A percentile compares a stretch with the other conserved stretches of the same genome.
Evolutionary conservation across 345 rosid species (phyloP).

Genomic region (Syzygium oleosum): DNA sequence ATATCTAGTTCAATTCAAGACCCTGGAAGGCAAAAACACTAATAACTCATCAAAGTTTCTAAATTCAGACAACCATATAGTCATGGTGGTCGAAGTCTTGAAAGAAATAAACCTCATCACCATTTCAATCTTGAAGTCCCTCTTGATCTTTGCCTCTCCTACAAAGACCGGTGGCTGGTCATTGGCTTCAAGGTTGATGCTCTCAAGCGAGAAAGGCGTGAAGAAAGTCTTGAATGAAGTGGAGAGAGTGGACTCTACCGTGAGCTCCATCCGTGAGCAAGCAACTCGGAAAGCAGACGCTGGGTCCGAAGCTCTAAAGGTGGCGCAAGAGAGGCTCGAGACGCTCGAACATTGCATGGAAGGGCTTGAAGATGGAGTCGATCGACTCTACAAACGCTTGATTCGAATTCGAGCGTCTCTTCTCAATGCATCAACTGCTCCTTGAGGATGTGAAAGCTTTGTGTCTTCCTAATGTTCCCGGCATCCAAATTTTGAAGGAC

Average conservation of each 20-base stretch:
- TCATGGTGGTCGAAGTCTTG: constrained; percentile 8
- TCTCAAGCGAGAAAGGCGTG: constrained; percentile 8
- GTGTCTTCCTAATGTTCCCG: constrained; percentile 7
- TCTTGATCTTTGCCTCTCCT: constrained; percentile 32
- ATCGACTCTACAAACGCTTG: constrained; percentile 39
- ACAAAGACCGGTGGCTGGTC: constrained; percentile 31
- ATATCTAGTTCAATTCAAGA: constrained; percentile 31
- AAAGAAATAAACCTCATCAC: constrained; percentile 30
- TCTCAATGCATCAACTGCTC: constrained; percentile 18
- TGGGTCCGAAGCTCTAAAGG: constrained; percentile 16
- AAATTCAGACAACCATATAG: constrained; percentile 10
- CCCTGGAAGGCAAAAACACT: constrained; percentile 10
- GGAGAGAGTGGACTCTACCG: constrained; percentile 23
- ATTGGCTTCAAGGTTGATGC: constrained; percentile 24
- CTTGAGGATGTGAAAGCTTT: constrained; percentile 3
- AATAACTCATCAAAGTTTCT: neutral
- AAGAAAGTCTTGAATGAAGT: constrained; percentile 29
- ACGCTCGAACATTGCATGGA: constrained; percentile 17
- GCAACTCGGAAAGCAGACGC: neutral
- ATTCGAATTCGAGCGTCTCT: constrained; percentile 50
- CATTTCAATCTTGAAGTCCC: constrained; percentile 26
- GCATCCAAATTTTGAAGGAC: neutral
- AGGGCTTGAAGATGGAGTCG: constrained; percentile 23
- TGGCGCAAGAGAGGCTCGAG: constrained; percentile 18
- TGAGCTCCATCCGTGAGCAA: constrained; percentile 8